Evolutionary conservation across 140 eudicot genomes (phyloP).

Genomic region (Stevia rebaudiana): DNA sequence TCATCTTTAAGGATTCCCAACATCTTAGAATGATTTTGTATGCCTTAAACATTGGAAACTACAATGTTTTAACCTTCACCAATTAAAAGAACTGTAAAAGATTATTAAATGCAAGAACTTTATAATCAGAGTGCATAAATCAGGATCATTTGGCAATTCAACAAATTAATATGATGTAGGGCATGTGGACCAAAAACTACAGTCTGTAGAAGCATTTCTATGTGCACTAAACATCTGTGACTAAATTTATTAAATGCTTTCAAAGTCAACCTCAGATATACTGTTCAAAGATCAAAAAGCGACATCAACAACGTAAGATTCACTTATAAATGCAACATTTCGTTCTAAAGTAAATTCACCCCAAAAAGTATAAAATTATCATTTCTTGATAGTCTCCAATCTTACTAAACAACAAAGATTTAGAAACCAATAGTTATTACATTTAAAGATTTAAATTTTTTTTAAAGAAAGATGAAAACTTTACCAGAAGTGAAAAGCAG

Average conservation of each 20-base stretch:
- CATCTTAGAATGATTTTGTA: too few relatives aligned
- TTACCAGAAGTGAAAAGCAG: slow-evolving; percentile 52
- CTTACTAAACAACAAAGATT: too few relatives aligned
- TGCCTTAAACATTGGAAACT: too few relatives aligned
- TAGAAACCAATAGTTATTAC: too few relatives aligned
- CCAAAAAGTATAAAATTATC: too few relatives aligned
- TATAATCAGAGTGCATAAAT: too few relatives aligned
- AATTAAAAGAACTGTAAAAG: too few relatives aligned
- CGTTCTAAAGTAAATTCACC: not conserved
- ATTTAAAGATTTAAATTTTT: not conserved
- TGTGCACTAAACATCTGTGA: slow-evolving; percentile 28
- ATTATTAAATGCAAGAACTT: too few relatives aligned
- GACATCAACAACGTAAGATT: slow-evolving; percentile 9
- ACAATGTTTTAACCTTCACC: too few relatives aligned
- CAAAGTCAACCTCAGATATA: slow-evolving; percentile 21
- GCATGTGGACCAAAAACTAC: slow-evolving; percentile 21
- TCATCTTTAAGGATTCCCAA: too few relatives aligned
- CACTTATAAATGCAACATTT: slow-evolving; percentile 17
- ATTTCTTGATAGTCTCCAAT: too few relatives aligned
- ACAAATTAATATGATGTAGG: slow-evolving; percentile 30
- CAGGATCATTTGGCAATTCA: too few relatives aligned
- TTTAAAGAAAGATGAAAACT: not conserved
- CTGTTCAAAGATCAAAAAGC: slow-evolving; percentile 18
- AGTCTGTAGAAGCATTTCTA: slow-evolving; percentile 11
- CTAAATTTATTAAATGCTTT: slow-evolving; percentile 14